Base-by-base conservation (phyloP, 2,329 filamentous ascomycete species). In the Ambrosiella beaveri region DNA sequence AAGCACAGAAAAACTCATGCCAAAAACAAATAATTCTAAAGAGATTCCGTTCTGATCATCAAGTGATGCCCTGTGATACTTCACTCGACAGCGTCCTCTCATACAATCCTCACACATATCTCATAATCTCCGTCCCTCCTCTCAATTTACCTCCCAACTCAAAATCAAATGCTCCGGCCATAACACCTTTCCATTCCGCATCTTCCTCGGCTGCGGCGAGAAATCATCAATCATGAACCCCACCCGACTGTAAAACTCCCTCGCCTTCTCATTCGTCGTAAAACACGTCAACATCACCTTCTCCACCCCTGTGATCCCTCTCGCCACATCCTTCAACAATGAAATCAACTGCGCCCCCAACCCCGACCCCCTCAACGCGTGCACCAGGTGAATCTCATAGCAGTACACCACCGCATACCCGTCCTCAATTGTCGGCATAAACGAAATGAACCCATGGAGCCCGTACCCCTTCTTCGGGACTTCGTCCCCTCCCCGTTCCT, bases 271-370 rank as follows among this genome's bases (percentile, higher is more conserved):
- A 65, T 89, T 89, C 61, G 74, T 73, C 56, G 75, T 68, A 65
- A 87, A 88, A 65, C 84, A 85, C 1, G 84, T 88, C 64, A 89
- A 71, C 85, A 89, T 89, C 51, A 81, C 73, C 68, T 88, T 88
- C 19, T 72, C 68, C 51, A 85, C 73, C 0, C 73, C 56, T 1
- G 74, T 71, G 19, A 83, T 75, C 57, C 74, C 74, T 19, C 68
- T 62, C 7, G 79, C 84, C 3, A 82, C 71, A 3, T 66, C 65
- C 52, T 77, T 74, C 7, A 80, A 74, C 60, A 79, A 70, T 1
- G 68, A 65, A 71, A 90, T 79, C 44, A 90, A 71, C 11, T 74
- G 69, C 11, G 66, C 71, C 1, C 81, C 84, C 1, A 90, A 70
- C 0, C 85, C 84, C 12, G 77, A 79, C 71, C 82, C 75, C 63